Percentiles rank a stretch among this genome's conserved stretches.
phyloP scores from a whole-genome alignment of 2,329 filamentous ascomycete species.

The Fusarium heterosporum region DNA sequence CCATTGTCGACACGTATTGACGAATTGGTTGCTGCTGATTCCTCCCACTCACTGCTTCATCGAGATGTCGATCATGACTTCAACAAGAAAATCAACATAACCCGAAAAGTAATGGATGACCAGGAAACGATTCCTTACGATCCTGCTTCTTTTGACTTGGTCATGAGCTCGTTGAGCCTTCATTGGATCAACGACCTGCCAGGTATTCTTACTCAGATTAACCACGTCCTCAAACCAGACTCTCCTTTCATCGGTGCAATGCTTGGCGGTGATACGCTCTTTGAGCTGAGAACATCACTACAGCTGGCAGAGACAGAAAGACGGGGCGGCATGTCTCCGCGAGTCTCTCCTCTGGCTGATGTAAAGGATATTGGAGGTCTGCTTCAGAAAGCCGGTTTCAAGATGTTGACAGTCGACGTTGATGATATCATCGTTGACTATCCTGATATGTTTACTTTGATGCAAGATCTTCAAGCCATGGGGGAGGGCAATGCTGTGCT shows the following conservation, averaged over 20 bases:
- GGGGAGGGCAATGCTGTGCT: slow-evolving; percentile 92
- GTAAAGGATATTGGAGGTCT: slow-evolving; percentile 91
- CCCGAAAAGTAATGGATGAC: slow-evolving; percentile 78
- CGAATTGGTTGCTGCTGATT: slow-evolving; percentile 83
- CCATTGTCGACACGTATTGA: slow-evolving; percentile 78
- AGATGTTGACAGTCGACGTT: slow-evolving; percentile 94
- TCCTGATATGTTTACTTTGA: slow-evolving; percentile 87
- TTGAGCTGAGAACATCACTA: slow-evolving; percentile 90
- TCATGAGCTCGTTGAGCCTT: slow-evolving; percentile 87
- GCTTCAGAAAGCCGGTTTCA: slow-evolving; percentile 88
- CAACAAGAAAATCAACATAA: slow-evolving; percentile 78
- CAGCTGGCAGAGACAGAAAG: slow-evolving; percentile 93
- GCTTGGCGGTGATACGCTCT: slow-evolving; percentile 94
- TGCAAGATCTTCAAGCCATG: slow-evolving; percentile 96
- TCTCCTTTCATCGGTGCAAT: slow-evolving; percentile 94
- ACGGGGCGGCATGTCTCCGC: slow-evolving; percentile 89
- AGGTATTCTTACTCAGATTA: slow-evolving; percentile 84
- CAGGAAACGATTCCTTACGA: slow-evolving; percentile 82
- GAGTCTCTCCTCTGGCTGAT: slow-evolving; percentile 91
- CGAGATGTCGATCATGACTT: slow-evolving; percentile 81
- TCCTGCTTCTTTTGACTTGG: slow-evolving; percentile 84
- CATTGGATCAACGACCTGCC: slow-evolving; percentile 99
- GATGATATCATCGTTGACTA: slow-evolving; percentile 98
- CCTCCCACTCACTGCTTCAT: slow-evolving; percentile 80
- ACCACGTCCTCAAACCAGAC: slow-evolving; percentile 88